These are phyloP conservation scores for Chloranthus sessilifolius DNA, from an alignment of 164 flowering plant species.

Conservation along the genomic window DNA sequence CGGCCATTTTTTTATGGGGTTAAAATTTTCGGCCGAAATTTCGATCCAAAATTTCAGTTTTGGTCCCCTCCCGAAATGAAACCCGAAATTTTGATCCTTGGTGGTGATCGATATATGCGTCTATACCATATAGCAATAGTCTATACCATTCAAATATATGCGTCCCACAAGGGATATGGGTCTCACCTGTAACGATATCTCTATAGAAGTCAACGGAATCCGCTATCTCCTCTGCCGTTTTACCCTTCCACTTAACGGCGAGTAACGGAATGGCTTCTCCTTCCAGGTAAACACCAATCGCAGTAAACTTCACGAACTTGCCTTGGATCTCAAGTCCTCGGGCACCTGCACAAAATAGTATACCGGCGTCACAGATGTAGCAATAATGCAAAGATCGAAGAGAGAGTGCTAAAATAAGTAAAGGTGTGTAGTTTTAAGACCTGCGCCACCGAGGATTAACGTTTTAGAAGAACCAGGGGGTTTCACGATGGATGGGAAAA, in stretches of 20 bases:
- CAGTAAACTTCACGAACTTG: slow-evolving; percentile 72
- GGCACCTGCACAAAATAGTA: slow-evolving; percentile 47
- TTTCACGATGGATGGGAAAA: slow-evolving; percentile 45
- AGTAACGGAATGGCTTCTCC: slow-evolving; percentile 44
- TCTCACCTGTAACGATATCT: slow-evolving; percentile 62
- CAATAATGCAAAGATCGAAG: neutral
- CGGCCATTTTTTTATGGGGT: no score
- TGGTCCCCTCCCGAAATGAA: no score
- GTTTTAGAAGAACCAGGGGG: slow-evolving; percentile 56
- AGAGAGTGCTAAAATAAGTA: slow-evolving; percentile 1
- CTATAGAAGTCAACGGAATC: slow-evolving; percentile 58
- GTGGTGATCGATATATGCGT: no score
- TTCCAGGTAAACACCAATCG: slow-evolving; percentile 72
- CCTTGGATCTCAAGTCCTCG: slow-evolving; percentile 74
- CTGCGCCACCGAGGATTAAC: slow-evolving; percentile 88
- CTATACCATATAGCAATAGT: no score
- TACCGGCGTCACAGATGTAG: neutral
- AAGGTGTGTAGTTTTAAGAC: slow-evolving; percentile 17
- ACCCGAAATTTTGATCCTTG: no score
- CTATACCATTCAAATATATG: no score
- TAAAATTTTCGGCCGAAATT: no score
- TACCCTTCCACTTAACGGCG: slow-evolving; percentile 66
- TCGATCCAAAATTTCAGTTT: no score
- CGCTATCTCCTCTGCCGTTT: slow-evolving; percentile 47
- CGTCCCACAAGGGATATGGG: no score